Percentiles rank a stretch among this genome's conserved stretches.
These are phyloP conservation scores for Mimosa bimucronata DNA, from an alignment of 306 rosid genomes.

Conservation along the genomic window DNA sequence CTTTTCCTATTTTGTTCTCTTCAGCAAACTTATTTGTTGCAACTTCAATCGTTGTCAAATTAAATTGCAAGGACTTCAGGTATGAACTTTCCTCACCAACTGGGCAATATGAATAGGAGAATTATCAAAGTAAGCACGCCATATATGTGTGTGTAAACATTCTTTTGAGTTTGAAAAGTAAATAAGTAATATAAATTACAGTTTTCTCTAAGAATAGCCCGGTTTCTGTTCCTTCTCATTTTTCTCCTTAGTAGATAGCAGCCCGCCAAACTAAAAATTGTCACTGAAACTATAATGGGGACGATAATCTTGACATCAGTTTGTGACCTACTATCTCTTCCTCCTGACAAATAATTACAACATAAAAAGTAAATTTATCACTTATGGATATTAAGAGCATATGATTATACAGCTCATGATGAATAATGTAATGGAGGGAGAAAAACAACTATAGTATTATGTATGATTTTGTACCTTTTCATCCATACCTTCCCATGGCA, in stretches of 20 bases:
- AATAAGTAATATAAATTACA: not conserved
- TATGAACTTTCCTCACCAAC: not conserved
- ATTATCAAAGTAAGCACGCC: not conserved
- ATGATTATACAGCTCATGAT: not conserved
- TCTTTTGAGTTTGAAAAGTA: not conserved
- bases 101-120: not conserved
- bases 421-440: not conserved
- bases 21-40: slow-evolving; percentile 1
- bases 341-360: not conserved
- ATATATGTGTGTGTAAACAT: not conserved
- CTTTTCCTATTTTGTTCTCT: not conserved
- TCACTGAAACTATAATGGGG: not conserved
- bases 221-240: not conserved
- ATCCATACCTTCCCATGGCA: no score
- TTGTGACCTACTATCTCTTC: not conserved
- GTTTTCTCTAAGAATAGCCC: not conserved
- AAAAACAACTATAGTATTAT: no score
- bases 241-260: not conserved
- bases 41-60: not conserved
- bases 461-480: not conserved
- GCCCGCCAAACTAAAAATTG: not conserved
- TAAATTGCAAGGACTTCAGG: not conserved
- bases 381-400: not conserved
- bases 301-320: not conserved
- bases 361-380: no score